Percentiles rank a stretch among this genome's conserved stretches.
Conservation (phyloP, 23 red algal species). For the Gracilaria gracilis region DNA sequence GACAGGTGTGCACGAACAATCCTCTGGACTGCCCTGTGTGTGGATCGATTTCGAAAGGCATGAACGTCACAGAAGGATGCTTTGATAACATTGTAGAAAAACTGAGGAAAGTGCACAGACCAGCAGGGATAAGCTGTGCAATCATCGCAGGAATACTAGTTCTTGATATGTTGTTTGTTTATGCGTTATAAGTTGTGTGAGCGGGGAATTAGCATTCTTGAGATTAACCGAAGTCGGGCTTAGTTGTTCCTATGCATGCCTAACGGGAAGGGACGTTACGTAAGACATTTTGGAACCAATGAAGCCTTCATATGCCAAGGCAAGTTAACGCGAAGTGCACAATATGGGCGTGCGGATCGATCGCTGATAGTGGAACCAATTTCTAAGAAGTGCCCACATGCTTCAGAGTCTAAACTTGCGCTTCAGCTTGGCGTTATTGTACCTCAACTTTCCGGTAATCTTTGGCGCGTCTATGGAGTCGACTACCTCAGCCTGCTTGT, state of each 20-base stretch:
- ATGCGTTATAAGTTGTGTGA: conserved; percentile 19
- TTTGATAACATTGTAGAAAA: conserved; percentile 2
- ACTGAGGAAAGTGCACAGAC: conserved; percentile 3
- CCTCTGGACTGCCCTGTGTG: conserved; percentile 29
- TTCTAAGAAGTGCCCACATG: not conserved
- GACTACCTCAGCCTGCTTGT: conserved; percentile 32
- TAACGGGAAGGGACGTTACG: not conserved
- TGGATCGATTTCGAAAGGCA: not conserved
- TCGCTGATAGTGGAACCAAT: not conserved
- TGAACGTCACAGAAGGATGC: conserved; percentile 5
- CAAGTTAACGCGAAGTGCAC: too few species aligned
- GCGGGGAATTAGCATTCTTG: not conserved
- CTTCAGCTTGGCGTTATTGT: conserved; percentile 26
- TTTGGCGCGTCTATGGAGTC: conserved; percentile 32
- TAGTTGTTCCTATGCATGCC: not conserved
- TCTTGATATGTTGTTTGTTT: conserved; percentile 23
- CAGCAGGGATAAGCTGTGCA: conserved; percentile 21
- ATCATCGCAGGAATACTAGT: not conserved
- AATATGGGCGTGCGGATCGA: not conserved
- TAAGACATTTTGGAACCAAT: too few species aligned
- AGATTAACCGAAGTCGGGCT: not conserved
- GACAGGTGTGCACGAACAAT: not conserved
- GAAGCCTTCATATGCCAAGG: too few species aligned
- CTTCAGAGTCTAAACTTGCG: conserved; percentile 18
- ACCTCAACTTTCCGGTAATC: conserved; percentile 21